A percentile compares a stretch with the other conserved stretches of the same genome.
These are phyloP conservation scores for Fusarium humuli DNA, from an alignment of 2,329 filamentous ascomycete genomes.

Conservation along the genomic window DNA sequence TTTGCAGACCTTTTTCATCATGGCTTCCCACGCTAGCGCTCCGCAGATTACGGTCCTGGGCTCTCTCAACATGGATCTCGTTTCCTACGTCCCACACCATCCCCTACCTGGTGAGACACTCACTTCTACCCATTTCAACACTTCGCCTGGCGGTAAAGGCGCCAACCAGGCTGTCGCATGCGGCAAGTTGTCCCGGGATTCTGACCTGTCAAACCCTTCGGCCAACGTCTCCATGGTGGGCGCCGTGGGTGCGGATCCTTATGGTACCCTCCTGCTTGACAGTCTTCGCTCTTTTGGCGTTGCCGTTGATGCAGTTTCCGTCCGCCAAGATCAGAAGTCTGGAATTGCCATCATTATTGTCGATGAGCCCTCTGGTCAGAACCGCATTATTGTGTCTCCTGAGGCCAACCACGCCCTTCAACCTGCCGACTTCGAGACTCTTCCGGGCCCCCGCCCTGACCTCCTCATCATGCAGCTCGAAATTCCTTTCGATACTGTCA, in stretches of 20 bases:
- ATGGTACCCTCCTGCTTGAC: conserved; percentile 69
- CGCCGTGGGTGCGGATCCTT: conserved; percentile 76
- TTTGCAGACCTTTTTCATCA: conserved; percentile 18
- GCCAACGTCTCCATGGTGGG: conserved; percentile 75
- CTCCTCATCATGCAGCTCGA: conserved; percentile 83
- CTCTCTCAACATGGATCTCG: conserved; percentile 94
- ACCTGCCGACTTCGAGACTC: conserved; percentile 51
- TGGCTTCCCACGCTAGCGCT: conserved; percentile 43
- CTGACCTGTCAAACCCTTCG: conserved; percentile 51
- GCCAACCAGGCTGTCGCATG: conserved; percentile 95
- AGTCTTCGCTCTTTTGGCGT: conserved; percentile 72
- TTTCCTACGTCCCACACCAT: conserved; percentile 86
- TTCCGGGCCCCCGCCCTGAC: conserved; percentile 61
- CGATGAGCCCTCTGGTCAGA: conserved; percentile 77
- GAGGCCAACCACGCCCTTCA: conserved; percentile 72
- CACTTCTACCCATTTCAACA: conserved; percentile 80
- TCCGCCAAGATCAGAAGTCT: conserved; percentile 63
- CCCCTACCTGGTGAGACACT: conserved; percentile 89
- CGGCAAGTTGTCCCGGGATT: conserved; percentile 78
- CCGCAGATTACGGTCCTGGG: conserved; percentile 82
- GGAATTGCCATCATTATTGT: conserved; percentile 82
- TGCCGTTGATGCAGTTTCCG: conserved; percentile 65
- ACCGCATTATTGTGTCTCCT: conserved; percentile 79
- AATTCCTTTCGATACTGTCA: conserved; percentile 74
- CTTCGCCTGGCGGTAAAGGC: conserved; percentile 90